These are phyloP conservation scores for Nasturtium officinale DNA, from an alignment of 345 rosid species.

Conservation along the genomic window DNA sequence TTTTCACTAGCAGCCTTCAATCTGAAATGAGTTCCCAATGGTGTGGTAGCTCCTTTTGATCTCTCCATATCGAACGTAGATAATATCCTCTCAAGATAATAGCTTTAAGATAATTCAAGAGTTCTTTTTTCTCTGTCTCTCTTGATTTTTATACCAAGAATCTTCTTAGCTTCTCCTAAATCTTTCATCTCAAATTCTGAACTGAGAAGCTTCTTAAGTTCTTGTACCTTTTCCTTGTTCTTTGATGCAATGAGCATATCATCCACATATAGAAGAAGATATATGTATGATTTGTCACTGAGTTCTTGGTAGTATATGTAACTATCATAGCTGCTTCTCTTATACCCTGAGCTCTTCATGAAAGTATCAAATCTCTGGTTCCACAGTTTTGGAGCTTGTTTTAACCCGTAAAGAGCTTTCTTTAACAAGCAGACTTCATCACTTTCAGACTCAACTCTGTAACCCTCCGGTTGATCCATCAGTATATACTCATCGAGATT, in stretches of 20 bases:
- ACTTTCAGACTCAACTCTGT: neutral
- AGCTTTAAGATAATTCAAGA: neutral
- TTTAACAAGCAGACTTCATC: neutral
- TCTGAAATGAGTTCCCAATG: neutral
- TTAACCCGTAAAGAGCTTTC: neutral
- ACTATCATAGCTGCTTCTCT: neutral
- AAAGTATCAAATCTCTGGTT: neutral
- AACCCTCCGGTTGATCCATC: neutral
- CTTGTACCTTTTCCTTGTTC: neutral
- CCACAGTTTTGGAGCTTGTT: neutral
- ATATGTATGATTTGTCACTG: neutral
- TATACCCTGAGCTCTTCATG: neutral
- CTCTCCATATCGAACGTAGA: neutral
- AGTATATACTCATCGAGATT: neutral
- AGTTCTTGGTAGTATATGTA: neutral
- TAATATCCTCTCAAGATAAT: neutral
- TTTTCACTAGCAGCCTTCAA: neutral
- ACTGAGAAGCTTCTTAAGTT: neutral
- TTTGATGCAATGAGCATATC: neutral
- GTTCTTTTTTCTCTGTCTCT: neutral
- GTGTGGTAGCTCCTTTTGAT: neutral
- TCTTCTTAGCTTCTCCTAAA: neutral
- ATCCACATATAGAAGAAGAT: neutral
- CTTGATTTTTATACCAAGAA: neutral
- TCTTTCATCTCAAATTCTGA: neutral